Conservation (phyloP, 495 filamentous ascomycete species). For the Chaetomium cochliodes region DNA sequence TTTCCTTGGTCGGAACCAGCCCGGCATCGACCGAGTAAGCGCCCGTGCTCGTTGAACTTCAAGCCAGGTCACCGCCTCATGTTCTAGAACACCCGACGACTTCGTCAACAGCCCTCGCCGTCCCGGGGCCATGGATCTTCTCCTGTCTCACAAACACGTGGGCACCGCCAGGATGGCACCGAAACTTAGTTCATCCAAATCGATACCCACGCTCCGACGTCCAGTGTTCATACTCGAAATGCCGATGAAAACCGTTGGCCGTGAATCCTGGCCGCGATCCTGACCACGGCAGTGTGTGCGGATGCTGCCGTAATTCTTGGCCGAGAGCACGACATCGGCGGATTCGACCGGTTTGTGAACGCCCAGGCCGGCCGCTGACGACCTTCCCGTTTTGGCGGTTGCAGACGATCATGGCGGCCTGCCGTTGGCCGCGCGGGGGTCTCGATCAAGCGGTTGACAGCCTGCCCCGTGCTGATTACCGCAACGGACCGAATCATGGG, state of each 20-base stretch:
- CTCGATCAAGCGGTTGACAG: background rate
- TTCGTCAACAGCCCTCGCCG: too few species aligned
- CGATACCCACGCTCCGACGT: too few species aligned
- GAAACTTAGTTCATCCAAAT: too few species aligned
- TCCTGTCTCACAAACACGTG: too few species aligned
- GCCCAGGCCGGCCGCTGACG: slow-evolving; percentile 16
- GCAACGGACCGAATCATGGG: background rate
- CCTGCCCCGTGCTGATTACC: background rate
- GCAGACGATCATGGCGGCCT: slow-evolving; percentile 1
- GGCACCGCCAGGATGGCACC: too few species aligned
- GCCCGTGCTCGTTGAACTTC: too few species aligned
- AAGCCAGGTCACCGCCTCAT: too few species aligned
- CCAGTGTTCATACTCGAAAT: background rate
- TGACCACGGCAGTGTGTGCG: slow-evolving; percentile 1
- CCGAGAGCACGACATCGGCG: slow-evolving; percentile 38
- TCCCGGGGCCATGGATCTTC: too few species aligned
- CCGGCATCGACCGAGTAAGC: too few species aligned
- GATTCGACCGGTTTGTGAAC: slow-evolving; percentile 19
- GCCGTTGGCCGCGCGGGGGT: slow-evolving; percentile 8
- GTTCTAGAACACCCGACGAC: too few species aligned
- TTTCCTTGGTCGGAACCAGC: too few species aligned
- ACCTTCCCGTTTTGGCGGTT: slow-evolving; percentile 23
- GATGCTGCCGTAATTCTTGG: slow-evolving; percentile 36
- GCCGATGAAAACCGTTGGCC: background rate
- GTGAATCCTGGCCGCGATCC: too few species aligned